Conservation (phyloP, 345 rosid genomes). For the Ceriops tagal region DNA sequence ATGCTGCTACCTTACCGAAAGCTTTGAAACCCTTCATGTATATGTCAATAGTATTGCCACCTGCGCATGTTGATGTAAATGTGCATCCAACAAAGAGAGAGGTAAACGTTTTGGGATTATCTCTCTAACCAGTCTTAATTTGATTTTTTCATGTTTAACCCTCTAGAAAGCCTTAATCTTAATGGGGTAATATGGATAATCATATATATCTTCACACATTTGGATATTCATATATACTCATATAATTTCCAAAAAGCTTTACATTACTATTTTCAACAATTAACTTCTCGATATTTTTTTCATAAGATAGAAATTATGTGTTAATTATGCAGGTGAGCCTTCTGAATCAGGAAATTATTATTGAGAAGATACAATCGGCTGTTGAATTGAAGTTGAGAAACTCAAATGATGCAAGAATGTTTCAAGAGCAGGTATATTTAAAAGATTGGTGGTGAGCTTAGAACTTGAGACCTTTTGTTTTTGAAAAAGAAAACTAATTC, state of each 20-base stretch:
- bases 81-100: constrained; percentile 95
- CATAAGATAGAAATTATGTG: not conserved
- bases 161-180: not conserved
- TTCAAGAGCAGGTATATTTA: constrained; percentile 74
- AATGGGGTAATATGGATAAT: too few relatives aligned
- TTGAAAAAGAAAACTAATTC: not conserved
- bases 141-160: not conserved
- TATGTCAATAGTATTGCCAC: constrained; percentile 81
- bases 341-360: constrained; percentile 77
- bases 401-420: constrained; percentile 65
- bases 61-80: constrained; percentile 91
- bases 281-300: not conserved
- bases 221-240: too few relatives aligned
- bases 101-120: constrained; percentile 34
- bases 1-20: constrained; percentile 89
- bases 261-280: not conserved
- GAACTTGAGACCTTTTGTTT: constrained; percentile 13
- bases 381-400: constrained; percentile 69
- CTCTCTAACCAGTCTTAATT: not conserved
- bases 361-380: constrained; percentile 73
- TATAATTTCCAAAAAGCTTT: too few relatives aligned
- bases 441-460: constrained; percentile 1
- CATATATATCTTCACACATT: too few relatives aligned
- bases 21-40: constrained; percentile 92
- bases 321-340: constrained; percentile 75